Evolutionary conservation across 2,329 filamentous ascomycete genomes (phyloP).

Genomic region (Sarocladium oryzae): DNA sequence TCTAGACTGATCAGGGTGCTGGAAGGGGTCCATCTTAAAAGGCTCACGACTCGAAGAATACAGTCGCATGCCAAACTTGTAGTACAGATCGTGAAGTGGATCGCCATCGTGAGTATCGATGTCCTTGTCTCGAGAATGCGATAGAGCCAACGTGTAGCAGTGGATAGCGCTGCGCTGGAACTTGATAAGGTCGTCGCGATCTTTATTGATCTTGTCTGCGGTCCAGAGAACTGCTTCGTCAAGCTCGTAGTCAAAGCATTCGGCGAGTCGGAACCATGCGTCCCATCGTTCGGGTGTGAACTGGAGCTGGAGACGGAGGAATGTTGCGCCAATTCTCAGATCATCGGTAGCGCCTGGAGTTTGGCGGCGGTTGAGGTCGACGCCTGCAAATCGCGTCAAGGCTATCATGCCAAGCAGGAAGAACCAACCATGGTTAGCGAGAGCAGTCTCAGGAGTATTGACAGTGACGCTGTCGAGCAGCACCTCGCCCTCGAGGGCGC

Average conservation of each 20-base stretch:
- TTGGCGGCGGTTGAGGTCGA: conserved; percentile 66
- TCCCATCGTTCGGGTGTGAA: conserved; percentile 80
- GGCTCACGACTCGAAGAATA: conserved; percentile 57
- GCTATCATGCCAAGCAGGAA: conserved; percentile 85
- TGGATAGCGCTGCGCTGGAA: conserved; percentile 78
- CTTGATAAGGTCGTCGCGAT: conserved; percentile 64
- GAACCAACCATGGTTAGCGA: conserved; percentile 84
- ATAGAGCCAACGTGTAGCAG: conserved; percentile 61
- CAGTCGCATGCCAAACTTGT: conserved; percentile 55
- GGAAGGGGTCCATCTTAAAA: conserved; percentile 56
- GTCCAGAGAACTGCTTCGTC: conserved; percentile 86
- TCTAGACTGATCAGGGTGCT: conserved; percentile 48
- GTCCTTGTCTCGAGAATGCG: conserved; percentile 42
- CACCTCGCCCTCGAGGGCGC: conserved; percentile 72
- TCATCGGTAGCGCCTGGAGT: conserved; percentile 77
- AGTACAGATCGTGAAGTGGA: conserved; percentile 51
- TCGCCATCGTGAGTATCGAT: conserved; percentile 42
- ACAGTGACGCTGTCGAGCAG: conserved; percentile 67
- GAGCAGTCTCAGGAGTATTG: conserved; percentile 58
- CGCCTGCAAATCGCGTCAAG: conserved; percentile 72
- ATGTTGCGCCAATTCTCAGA: conserved; percentile 72
- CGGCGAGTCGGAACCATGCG: conserved; percentile 81
- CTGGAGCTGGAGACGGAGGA: conserved; percentile 75
- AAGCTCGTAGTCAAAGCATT: conserved; percentile 80
- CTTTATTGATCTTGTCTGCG: conserved; percentile 85